These are phyloP conservation scores for Metarhizium robertsii DNA, from an alignment of 2,329 filamentous ascomycete species.

Conservation along the genomic window DNA sequence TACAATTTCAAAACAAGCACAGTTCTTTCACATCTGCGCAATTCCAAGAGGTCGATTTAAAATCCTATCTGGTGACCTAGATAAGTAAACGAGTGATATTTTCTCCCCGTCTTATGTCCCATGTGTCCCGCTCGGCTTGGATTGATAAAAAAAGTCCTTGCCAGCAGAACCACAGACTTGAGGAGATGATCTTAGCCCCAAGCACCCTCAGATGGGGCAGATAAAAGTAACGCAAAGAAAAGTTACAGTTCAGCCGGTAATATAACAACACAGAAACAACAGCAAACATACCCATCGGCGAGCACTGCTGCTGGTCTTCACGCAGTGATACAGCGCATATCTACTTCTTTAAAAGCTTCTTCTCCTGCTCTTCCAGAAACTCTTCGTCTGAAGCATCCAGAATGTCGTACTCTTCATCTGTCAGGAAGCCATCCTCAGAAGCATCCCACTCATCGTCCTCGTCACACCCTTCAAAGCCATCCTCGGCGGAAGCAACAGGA, in stretches of 20 bases:
- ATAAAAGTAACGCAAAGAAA: neutral
- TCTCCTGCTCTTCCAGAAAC: constrained; percentile 48
- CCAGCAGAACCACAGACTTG: neutral
- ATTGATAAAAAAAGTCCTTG: neutral
- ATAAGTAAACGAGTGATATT: constrained; percentile 1
- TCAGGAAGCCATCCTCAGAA: constrained; percentile 73
- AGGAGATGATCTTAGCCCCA: neutral
- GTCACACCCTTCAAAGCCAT: constrained; percentile 26
- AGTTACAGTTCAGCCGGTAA: neutral
- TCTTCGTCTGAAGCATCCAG: constrained; percentile 93
- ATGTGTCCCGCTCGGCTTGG: neutral
- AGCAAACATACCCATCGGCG: neutral
- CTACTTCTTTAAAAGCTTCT: constrained; percentile 29
- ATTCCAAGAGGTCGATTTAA: constrained; percentile 2
- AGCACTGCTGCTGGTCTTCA: neutral
- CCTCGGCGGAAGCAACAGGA: constrained; percentile 45
- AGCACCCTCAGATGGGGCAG: neutral
- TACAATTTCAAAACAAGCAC: neutral
- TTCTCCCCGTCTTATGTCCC: neutral
- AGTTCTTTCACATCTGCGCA: neutral
- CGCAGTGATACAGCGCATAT: neutral
- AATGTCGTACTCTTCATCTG: constrained; percentile 97
- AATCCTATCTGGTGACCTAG: constrained; percentile 9
- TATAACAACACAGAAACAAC: constrained; percentile 8
- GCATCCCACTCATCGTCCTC: constrained; percentile 53